Evolutionary conservation across 257 asterid species (phyloP), one percentile per base, ranked within the genome.

Genomic region (Capsicum baccatum): DNA sequence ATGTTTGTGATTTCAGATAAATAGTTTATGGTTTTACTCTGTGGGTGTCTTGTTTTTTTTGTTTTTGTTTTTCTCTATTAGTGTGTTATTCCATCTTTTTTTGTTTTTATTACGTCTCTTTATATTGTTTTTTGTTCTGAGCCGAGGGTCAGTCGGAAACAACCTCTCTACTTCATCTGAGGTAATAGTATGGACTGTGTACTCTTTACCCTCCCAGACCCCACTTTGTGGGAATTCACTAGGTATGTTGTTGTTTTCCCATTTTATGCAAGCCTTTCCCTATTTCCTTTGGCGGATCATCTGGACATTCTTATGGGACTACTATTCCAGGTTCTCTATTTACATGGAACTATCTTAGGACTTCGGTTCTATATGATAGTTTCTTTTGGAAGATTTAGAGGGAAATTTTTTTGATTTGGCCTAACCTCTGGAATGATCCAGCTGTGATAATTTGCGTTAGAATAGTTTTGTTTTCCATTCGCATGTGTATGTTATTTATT

Each of bases 301-400:
- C 81, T 26, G 48, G 26, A 76, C 81, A 14, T 76, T 73, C 62
- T 50, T 74, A 74, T 14, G 80, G 44, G 59, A 21, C 80, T 74
- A 74, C 44, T 76, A 26, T 15, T 76, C 64, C 26, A 8, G 63
- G 50, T 14, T 21, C 64, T 76, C 64, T 76, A 21, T 26, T 26
- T 52, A 13, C 63, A 76, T 54, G 63, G 15, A 76, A 26, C 44
- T 76, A 48, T 76, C 63, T 68, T 35, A 76, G 48, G 42, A 76
- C 80, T 74, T 71, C 0, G 80, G 60, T 11, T 8, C 80, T 50
- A 42, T 50, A 42, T 6, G 1, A 12, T 73, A 73, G 60, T 73
- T 19, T 73, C 19, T 48, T 47, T 73, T 50, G 81, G 44, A 76
- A 74, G 62, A 21, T 47, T 19, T n/a, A 50, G 57, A 50, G 62